Percentiles rank a stretch among this genome's conserved stretches.
phyloP scores from a whole-genome alignment of 2,329 filamentous ascomycete genomes.

The Penicillium sp. region DNA sequence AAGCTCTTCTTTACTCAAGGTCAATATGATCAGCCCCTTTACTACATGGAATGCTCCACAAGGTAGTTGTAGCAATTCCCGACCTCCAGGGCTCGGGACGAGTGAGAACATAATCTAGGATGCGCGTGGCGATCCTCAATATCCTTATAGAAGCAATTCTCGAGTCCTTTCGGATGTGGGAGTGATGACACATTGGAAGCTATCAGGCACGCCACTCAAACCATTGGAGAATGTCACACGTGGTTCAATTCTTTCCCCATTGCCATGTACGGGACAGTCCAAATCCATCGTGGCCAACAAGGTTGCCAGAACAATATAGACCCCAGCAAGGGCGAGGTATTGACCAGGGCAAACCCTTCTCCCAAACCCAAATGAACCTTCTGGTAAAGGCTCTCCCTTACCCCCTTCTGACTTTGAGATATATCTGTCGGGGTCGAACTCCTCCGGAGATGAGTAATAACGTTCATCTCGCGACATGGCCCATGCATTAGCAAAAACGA shows the following conservation, averaged over 20 bases:
- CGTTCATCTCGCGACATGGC: conserved; percentile 1
- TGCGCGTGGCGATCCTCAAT: no score
- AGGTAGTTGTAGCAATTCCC: background rate
- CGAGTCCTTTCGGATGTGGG: background rate
- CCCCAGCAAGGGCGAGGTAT: background rate
- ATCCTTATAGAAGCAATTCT: background rate
- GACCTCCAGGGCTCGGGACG: no score
- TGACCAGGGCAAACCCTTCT: conserved; percentile 1
- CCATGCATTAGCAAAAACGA: background rate
- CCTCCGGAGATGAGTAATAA: background rate
- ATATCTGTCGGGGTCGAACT: background rate
- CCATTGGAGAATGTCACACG: background rate
- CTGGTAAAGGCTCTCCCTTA: background rate
- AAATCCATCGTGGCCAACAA: conserved; percentile 1
- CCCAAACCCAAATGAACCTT: conserved; percentile 1
- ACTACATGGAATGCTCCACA: background rate
- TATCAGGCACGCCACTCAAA: conserved; percentile 1
- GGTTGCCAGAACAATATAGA: background rate
- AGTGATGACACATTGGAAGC: background rate
- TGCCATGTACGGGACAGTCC: background rate
- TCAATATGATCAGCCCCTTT: background rate
- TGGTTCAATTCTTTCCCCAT: background rate
- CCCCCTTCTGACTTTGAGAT: background rate
- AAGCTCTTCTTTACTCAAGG: no score
- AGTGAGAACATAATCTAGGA: no score